Conservation (phyloP, 2,329 filamentous ascomycete species). For the Phoma sp. region DNA sequence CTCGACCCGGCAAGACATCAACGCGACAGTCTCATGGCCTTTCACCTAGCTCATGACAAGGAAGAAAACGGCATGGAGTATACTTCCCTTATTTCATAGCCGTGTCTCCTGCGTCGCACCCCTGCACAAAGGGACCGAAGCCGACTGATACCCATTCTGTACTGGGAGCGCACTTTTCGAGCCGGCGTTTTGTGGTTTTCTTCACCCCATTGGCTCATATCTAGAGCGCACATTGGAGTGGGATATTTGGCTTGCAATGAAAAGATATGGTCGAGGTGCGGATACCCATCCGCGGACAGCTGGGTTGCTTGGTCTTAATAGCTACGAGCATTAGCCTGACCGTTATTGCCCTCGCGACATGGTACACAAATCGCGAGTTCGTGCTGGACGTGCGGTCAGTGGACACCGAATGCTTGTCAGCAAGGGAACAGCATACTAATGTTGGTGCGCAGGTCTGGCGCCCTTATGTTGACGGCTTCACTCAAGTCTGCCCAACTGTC, state of each 20-base stretch:
- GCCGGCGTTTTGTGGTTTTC: background rate
- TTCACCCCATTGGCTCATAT: background rate
- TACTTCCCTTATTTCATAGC: no score
- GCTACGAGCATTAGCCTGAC: background rate
- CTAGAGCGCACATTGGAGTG: background rate
- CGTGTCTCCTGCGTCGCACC: no score
- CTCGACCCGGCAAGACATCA: background rate
- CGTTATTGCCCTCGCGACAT: background rate
- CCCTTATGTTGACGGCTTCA: conserved; percentile 79
- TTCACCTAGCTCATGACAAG: background rate
- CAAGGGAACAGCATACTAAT: background rate
- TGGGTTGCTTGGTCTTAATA: background rate
- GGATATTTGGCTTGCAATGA: no score
- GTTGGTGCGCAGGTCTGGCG: conserved; percentile 56
- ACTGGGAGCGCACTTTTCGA: no score
- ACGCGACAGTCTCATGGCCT: background rate
- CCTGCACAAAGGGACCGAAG: no score
- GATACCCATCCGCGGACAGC: background rate
- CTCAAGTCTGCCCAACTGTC: conserved; percentile 85
- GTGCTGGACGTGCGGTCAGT: background rate
- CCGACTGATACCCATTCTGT: no score
- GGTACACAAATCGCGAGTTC: conserved; percentile 1
- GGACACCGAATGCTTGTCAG: background rate
- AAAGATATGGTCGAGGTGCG: background rate
- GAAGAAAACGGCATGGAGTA: no score